Evolutionary conservation across 1,139 yeast species (phyloP), one percentile per base, ranked within the genome.

Genomic region (Yamadazyma diospyri): DNA sequence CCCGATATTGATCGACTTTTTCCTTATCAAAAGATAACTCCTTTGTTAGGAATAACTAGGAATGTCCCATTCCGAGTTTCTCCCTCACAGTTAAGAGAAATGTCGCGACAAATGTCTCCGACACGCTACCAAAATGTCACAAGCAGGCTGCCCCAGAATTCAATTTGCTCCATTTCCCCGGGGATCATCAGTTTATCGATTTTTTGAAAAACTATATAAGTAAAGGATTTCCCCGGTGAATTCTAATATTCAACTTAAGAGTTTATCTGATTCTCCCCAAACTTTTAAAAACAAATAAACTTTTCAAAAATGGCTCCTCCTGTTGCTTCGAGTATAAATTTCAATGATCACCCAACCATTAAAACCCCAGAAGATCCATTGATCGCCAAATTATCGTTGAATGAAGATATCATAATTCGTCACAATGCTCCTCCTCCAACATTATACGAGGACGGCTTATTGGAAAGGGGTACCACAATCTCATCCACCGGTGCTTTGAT

Each of bases 381-480:
- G 47, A 71, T 69, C 29, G 50, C 62, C 40, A 61, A 68, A 47
- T 65, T 69, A 45, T 55, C 63, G 9, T 64, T 76, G 42, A 61
- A 61, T 42, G 64, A 64, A 16, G 81, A 75, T 29, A 73, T 75
- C 24, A 45, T 53, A 22, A 72, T 76, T 59, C 75, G 84, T 61
- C 95, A 92, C 72, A 92, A 92, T 59, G 88, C 97, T 37, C 86
- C 97, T 27, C 87, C 92, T 28, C 95, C 97, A 47, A 76, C 87
- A 35, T 74, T 92, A 46, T 92, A 92, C 68, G 97, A 92, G 64
- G 98, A 92, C 61, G 97, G 95, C 45, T 75, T 92, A 46, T 74
- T 76, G 40, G 98, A 92, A 66, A 76, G 76, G 51, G 94, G 95
- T 41, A 89, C 97, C 32, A 89, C 95, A 39, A 84, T 92, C 51